A percentile compares a stretch with the other conserved stretches of the same genome.
phyloP scores from a whole-genome alignment of 352 stramenopile genomes.

The Phytopythium ostracodes region DNA sequence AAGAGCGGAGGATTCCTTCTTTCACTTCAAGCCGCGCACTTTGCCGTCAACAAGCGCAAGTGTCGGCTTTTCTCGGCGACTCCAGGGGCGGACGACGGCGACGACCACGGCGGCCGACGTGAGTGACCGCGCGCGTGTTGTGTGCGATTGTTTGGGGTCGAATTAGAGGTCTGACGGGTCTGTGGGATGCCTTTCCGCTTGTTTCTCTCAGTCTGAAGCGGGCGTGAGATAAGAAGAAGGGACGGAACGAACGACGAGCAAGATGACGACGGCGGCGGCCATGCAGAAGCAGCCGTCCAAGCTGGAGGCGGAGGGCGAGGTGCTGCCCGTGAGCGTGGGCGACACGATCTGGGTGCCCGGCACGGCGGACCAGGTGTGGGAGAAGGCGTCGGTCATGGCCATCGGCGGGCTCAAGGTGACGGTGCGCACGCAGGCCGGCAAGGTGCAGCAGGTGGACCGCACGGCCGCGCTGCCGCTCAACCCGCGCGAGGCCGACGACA shows the following conservation, averaged over 20 bases:
- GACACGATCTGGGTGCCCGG: slow-evolving; percentile 75
- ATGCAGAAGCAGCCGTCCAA: slow-evolving; percentile 71
- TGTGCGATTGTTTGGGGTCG: too few species aligned
- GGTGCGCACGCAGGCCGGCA: slow-evolving; percentile 75
- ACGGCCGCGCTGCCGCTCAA: slow-evolving; percentile 67
- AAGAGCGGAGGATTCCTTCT: slow-evolving; percentile 7
- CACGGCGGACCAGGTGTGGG: slow-evolving; percentile 61
- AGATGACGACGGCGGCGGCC: slow-evolving; percentile 48
- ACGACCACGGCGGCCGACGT: neutral
- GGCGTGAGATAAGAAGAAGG: slow-evolving; percentile 1
- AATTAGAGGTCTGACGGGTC: neutral
- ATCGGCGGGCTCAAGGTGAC: slow-evolving; percentile 85
- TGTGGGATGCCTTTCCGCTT: neutral
- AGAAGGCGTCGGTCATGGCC: slow-evolving; percentile 77
- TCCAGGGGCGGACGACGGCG: neutral
- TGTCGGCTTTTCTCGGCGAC: neutral
- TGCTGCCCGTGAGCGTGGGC: slow-evolving; percentile 72
- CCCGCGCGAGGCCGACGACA: slow-evolving; percentile 86
- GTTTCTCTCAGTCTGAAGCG: neutral
- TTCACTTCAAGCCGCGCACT: slow-evolving; percentile 11
- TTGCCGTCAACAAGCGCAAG: neutral
- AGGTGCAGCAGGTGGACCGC: slow-evolving; percentile 85
- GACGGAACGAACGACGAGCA: neutral
- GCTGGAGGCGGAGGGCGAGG: slow-evolving; percentile 53
- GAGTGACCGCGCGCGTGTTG: too few species aligned